Percentiles rank a stretch among this genome's conserved stretches.
These are phyloP conservation scores for Vittaforma corneae DNA, from an alignment of 371 early-diverging fungal species.

Conservation along the genomic window DNA sequence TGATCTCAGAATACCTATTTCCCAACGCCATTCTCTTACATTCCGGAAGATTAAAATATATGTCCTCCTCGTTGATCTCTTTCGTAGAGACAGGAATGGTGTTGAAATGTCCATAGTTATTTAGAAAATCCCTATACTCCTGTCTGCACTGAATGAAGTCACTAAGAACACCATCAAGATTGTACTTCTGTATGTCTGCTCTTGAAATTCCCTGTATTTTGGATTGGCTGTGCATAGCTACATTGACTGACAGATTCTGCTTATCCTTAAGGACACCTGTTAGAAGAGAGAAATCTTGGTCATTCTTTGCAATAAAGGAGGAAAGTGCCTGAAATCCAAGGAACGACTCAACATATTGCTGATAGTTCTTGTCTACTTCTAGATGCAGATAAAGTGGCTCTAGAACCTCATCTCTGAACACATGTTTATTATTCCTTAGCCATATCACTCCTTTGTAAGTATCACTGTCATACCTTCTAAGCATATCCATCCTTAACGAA, in stretches of 20 bases:
- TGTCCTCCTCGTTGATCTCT: constrained; percentile 38
- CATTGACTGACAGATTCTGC: constrained; percentile 51
- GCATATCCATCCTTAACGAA: constrained; percentile 3
- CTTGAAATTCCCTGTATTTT: neutral
- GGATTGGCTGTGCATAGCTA: neutral
- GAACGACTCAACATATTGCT: constrained; percentile 53
- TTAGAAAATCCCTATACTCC: constrained; percentile 49
- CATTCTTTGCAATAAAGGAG: constrained; percentile 55
- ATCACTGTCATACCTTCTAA: constrained; percentile 30
- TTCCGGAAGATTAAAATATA: constrained; percentile 42
- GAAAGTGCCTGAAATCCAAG: constrained; percentile 53
- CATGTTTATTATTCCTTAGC: constrained; percentile 47
- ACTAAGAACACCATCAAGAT: constrained; percentile 49
- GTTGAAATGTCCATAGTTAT: constrained; percentile 45
- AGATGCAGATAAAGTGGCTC: constrained; percentile 55
- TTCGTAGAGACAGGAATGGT: constrained; percentile 53
- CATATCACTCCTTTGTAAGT: constrained; percentile 55
- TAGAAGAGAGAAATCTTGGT: constrained; percentile 50
- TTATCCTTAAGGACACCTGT: constrained; percentile 55
- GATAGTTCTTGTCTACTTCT: constrained; percentile 45
- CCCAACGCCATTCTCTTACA: constrained; percentile 49
- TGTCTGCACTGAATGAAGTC: constrained; percentile 54
- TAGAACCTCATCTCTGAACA: constrained; percentile 51
- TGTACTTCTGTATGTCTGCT: constrained; percentile 18
- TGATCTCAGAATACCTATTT: constrained; percentile 52